Percentiles rank a stretch among this genome's conserved stretches.
Conservation (phyloP, 2,329 filamentous ascomycete species). For the Aspergillus novoparasiticus region DNA sequence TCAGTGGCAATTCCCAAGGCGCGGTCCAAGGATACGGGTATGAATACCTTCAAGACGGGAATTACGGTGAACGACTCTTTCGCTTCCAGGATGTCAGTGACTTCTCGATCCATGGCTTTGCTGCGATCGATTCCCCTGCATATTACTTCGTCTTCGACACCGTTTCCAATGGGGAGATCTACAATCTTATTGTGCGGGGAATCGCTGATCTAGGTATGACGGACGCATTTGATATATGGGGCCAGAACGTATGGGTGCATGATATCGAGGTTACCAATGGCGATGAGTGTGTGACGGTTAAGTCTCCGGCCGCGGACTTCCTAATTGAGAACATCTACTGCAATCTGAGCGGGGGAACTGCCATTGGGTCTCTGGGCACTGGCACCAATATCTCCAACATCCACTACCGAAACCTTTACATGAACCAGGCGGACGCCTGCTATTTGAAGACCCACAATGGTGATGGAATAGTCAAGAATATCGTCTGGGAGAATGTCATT, state of each 20-base stretch:
- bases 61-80: slow-evolving; percentile 50
- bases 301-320: background rate
- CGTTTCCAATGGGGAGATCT: slow-evolving; percentile 54
- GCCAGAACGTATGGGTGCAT: slow-evolving; percentile 24
- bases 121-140: slow-evolving; percentile 51
- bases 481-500: too few relatives aligned
- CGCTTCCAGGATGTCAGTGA: slow-evolving; percentile 48
- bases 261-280: slow-evolving; percentile 25
- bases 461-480: too few relatives aligned
- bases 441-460: too few relatives aligned
- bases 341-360: too few relatives aligned
- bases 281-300: slow-evolving; percentile 19
- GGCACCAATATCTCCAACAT: too few relatives aligned
- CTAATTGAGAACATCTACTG: background rate
- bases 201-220: slow-evolving; percentile 51
- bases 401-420: too few relatives aligned
- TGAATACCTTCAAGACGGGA: slow-evolving; percentile 45
- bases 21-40: slow-evolving; percentile 56
- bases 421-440: too few relatives aligned
- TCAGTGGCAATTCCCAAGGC: slow-evolving; percentile 45
- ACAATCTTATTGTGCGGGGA: slow-evolving; percentile 58
- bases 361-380: too few relatives aligned
- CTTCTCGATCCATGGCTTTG: slow-evolving; percentile 54
- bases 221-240: slow-evolving; percentile 31
- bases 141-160: slow-evolving; percentile 54